Evolutionary conservation across 192 early-diverging fungal genomes (phyloP).

Genomic region (Obelidium mucronatum): DNA sequence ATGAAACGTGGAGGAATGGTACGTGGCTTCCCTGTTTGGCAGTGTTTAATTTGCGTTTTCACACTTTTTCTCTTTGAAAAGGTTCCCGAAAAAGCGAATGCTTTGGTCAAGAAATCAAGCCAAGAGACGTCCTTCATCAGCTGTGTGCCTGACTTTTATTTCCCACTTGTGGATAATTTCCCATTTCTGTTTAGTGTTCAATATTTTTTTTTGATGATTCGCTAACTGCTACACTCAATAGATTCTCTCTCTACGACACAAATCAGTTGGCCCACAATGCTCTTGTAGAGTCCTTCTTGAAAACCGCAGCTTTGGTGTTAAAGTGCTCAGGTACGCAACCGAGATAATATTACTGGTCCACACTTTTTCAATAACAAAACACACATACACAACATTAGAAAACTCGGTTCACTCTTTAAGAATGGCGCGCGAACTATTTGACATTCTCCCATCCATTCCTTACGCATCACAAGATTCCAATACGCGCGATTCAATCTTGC

Average conservation of each 20-base stretch:
- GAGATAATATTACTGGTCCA: too few species aligned
- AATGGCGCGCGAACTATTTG: constrained; percentile 28
- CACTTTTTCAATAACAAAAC: background rate
- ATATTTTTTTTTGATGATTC: too few species aligned
- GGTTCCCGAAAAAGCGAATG: background rate
- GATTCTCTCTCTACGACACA: background rate
- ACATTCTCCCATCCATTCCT: background rate
- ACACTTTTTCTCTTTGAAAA: background rate
- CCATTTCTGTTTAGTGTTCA: constrained; percentile 12
- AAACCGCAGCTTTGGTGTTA: constrained; percentile 14
- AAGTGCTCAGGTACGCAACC: constrained; percentile 11
- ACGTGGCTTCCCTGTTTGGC: background rate
- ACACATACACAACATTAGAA: constrained; percentile 2
- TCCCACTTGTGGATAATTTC: constrained; percentile 25
- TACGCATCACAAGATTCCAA: constrained; percentile 12
- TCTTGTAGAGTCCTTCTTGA: constrained; percentile 19
- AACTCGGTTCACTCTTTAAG: constrained; percentile 20
- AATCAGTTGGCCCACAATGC: background rate
- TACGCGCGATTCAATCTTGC: background rate
- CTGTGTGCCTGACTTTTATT: constrained; percentile 24
- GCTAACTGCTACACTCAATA: too few species aligned
- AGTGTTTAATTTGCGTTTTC: background rate
- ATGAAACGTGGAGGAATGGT: constrained; percentile 5
- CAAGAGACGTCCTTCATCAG: background rate
- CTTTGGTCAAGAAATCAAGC: background rate